Percentiles rank a stretch among this genome's conserved stretches.
phyloP scores from a whole-genome alignment of 805 yeast genomes.

The Barnettozyma sp. region DNA sequence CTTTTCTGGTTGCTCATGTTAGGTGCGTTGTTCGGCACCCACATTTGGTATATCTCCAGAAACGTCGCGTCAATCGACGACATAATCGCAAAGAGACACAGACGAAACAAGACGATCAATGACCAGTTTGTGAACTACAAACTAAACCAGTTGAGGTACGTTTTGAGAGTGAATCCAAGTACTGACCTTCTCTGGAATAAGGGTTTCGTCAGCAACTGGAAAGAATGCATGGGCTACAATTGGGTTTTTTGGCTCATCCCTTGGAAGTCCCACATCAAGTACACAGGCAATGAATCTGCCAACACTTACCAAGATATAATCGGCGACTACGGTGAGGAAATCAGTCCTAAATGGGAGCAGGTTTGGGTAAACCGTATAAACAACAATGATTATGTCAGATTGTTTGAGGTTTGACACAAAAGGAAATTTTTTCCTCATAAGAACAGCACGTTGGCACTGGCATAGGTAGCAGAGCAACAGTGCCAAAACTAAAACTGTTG shows the following conservation, averaged over 20 bases:
- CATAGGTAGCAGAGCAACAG: background rate
- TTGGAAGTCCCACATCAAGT: constrained; percentile 12
- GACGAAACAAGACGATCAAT: constrained; percentile 16
- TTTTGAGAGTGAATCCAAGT: constrained; percentile 27
- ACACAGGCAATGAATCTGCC: constrained; percentile 3
- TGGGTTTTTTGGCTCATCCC: constrained; percentile 28
- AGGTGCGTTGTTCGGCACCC: constrained; percentile 35
- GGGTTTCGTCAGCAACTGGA: constrained; percentile 22
- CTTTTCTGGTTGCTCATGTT: constrained; percentile 42
- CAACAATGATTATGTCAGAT: constrained; percentile 22
- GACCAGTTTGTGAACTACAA: constrained; percentile 25
- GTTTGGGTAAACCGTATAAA: constrained; percentile 21
- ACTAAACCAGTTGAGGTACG: constrained; percentile 34
- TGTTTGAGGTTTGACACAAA: constrained; percentile 3
- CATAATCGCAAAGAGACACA: constrained; percentile 32
- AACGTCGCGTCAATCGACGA: constrained; percentile 60
- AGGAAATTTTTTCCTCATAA: background rate
- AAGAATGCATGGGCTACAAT: constrained; percentile 26
- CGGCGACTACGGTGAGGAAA: constrained; percentile 25
- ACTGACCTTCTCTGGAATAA: constrained; percentile 18
- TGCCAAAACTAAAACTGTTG: too few species aligned
- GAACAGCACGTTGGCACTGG: background rate
- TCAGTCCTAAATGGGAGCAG: constrained; percentile 22
- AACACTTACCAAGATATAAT: constrained; percentile 16
- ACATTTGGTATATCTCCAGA: constrained; percentile 35